Conservation (phyloP, 2,329 filamentous ascomycete genomes). For the Hypomyces rosellus region DNA sequence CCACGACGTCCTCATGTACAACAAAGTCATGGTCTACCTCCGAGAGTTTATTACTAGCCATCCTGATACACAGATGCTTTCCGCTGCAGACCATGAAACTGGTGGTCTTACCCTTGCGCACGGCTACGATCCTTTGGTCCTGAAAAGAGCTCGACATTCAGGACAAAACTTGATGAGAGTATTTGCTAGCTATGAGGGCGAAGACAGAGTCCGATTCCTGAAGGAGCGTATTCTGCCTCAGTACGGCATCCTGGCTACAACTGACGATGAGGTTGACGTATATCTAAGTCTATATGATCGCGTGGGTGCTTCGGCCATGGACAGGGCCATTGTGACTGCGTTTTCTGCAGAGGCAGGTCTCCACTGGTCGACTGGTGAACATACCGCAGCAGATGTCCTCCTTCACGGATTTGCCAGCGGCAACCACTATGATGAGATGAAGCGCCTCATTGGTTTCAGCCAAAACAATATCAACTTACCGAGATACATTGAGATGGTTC, state of each 20-base stretch:
- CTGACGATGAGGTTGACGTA: conserved; percentile 10
- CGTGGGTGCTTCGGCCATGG: conserved; percentile 9
- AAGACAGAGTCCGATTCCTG: conserved; percentile 11
- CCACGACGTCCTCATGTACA: conserved; percentile 20
- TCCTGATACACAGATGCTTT: conserved; percentile 20
- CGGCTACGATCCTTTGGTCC: conserved; percentile 15
- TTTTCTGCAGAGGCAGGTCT: conserved; percentile 13
- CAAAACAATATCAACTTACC: conserved; percentile 23
- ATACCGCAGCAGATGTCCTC: conserved; percentile 18
- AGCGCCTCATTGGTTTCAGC: conserved; percentile 17
- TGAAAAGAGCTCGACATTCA: conserved; percentile 13
- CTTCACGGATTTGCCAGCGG: conserved; percentile 17
- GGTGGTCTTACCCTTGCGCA: conserved; percentile 19
- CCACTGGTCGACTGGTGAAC: conserved; percentile 17
- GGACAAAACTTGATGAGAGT: conserved; percentile 13
- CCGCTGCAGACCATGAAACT: conserved; percentile 20
- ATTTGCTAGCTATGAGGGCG: conserved; percentile 13
- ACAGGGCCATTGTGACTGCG: conserved; percentile 10
- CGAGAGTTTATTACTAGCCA: conserved; percentile 15
- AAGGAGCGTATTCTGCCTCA: conserved; percentile 11
- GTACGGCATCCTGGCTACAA: conserved; percentile 14
- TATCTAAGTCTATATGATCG: conserved; percentile 10
- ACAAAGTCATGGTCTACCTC: conserved; percentile 19
- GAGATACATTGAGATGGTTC: conserved; percentile 18
- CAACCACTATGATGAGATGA: conserved; percentile 7